Conservation (phyloP, 164 flowering plant species). For the Litsea cubeba region DNA sequence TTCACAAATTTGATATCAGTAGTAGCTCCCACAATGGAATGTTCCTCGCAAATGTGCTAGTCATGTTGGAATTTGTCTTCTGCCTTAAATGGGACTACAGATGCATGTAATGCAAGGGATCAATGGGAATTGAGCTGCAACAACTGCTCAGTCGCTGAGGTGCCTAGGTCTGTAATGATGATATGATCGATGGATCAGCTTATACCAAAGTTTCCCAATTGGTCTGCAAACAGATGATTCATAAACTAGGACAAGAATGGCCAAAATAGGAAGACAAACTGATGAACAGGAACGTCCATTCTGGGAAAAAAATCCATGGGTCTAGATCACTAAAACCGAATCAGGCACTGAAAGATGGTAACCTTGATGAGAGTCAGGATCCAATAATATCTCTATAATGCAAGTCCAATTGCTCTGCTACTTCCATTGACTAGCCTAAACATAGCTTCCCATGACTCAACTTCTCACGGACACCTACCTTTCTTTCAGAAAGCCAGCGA, state of each 20-base stretch:
- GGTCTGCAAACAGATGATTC: background rate
- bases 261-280: background rate
- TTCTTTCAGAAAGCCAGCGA: background rate
- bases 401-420: background rate
- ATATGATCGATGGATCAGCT: background rate
- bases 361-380: background rate
- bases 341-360: background rate
- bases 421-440: background rate
- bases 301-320: background rate
- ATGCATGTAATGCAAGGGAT: background rate
- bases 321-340: background rate
- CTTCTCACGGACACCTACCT: background rate
- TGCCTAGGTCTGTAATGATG: background rate
- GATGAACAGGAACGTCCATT: background rate
- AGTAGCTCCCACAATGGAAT: no score
- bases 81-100: background rate
- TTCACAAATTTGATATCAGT: no score
- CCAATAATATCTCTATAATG: background rate
- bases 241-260: background rate
- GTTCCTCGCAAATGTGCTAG: no score
- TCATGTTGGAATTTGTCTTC: no score
- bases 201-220: background rate
- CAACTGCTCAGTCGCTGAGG: background rate
- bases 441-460: background rate
- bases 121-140: background rate